Evolutionary conservation across 345 rosid species (phyloP).

Genomic region (Excoecaria cochinchinensis): DNA sequence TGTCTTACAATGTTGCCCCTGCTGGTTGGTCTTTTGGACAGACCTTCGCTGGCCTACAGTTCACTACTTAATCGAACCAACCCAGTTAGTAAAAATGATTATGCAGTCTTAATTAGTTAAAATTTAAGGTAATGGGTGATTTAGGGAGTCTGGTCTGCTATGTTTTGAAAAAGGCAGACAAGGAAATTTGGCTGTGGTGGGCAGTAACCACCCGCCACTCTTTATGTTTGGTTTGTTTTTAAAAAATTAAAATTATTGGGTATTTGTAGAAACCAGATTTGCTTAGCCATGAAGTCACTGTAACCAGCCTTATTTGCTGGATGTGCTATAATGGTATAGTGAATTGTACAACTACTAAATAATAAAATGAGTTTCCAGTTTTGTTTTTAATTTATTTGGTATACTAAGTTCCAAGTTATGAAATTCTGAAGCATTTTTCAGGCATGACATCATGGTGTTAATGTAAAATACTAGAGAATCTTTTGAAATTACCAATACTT

Average conservation of each 20-base stretch:
- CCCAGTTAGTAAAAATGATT: too few species aligned
- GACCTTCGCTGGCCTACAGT: conserved; percentile 21
- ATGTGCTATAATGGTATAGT: neutral
- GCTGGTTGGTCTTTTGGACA: conserved; percentile 28
- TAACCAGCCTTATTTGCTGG: neutral
- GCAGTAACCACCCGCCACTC: conserved; percentile 14
- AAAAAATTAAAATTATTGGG: neutral
- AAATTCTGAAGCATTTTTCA: too few species aligned
- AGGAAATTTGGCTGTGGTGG: conserved; percentile 25
- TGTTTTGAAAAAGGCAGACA: conserved; percentile 13
- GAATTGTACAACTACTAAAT: conserved; percentile 1
- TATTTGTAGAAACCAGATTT: neutral
- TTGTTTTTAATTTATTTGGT: too few species aligned
- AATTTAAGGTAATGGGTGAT: too few species aligned
- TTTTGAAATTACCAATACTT: too few species aligned
- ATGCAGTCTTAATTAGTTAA: too few species aligned
- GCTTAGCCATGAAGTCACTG: neutral
- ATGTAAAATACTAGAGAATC: too few species aligned
- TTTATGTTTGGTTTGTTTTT: neutral
- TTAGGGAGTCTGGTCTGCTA: neutral
- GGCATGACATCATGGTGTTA: too few species aligned
- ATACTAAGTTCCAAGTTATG: too few species aligned
- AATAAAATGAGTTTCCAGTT: neutral
- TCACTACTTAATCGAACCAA: neutral
- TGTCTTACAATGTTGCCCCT: conserved; percentile 19